Conservation (phyloP, 163 green algal species). For the Scenedesmus sp. region DNA sequence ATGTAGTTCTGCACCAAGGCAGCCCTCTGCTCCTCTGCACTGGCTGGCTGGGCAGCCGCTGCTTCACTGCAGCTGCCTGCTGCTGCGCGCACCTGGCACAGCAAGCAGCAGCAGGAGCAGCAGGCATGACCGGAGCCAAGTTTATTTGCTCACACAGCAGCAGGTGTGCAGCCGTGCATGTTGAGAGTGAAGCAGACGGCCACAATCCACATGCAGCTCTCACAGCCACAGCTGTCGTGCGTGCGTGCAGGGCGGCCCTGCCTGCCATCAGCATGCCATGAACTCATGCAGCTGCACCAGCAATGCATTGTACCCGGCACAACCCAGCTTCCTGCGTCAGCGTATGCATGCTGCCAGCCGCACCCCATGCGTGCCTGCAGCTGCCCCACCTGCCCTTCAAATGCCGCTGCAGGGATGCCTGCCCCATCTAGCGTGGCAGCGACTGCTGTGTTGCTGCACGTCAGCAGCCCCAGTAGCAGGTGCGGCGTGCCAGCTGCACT, state of each 20-base stretch:
- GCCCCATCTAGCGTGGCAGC: background rate
- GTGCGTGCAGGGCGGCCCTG: too few species aligned
- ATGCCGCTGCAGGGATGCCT: slow-evolving; percentile 3
- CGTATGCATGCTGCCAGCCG: too few species aligned
- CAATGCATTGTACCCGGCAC: background rate
- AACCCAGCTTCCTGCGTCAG: background rate
- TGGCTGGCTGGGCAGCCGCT: slow-evolving; percentile 1
- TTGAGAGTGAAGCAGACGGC: too few species aligned
- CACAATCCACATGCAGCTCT: too few species aligned
- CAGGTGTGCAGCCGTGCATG: too few species aligned
- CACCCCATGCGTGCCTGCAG: background rate
- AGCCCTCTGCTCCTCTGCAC: background rate
- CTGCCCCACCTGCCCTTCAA: background rate
- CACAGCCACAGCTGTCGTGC: too few species aligned
- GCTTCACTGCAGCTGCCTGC: slow-evolving; percentile 10
- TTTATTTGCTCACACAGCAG: background rate
- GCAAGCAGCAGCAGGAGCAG: background rate
- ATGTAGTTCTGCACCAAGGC: slow-evolving; percentile 16
- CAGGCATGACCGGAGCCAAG: background rate
- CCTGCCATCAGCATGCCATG: too few species aligned
- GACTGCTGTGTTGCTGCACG: background rate
- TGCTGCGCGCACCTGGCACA: background rate
- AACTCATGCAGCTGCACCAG: background rate
- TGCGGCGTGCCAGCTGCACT: slow-evolving; percentile 40
- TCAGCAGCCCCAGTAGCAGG: slow-evolving; percentile 41